Base-by-base conservation (phyloP, 345 rosid genomes). In the Camelina neglecta region DNA sequence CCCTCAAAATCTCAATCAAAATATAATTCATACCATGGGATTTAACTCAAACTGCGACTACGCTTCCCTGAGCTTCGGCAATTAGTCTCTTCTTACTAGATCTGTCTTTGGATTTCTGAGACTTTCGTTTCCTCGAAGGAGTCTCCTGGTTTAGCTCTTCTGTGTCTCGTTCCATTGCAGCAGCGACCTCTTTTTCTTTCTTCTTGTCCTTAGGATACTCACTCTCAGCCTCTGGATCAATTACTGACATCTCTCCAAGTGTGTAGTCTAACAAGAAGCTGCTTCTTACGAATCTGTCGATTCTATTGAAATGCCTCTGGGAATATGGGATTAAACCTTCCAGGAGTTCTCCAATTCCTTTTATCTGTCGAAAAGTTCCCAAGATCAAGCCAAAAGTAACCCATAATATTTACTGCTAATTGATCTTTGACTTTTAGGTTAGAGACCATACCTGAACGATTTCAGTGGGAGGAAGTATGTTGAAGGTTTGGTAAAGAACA, bases 311-410 rank as follows among this genome's bases (percentile, higher is more conserved):
- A 82, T 95, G 97, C 81, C 97, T 88, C 78, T 88, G 93, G 7
- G 96, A 84, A 86, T 92, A 95, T 36, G 97, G 97, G 54, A 89
- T 87, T 11, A 90, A 85, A 59, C 93, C 97, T 83, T 95, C 99
- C 29, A 92, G 88, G 49, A 92, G 82, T 76, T 95, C 96, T 11
- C 84, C 81, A n/a, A 95, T 81, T 60, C 99, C 97, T 81, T 76
- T 90, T 18, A 89, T 83, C 97, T 92, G 87, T 59, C 51, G 47
- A 48, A 15, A 18, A 33, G 45, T 35, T n/a, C 8, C 36, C 3
- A 13, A 65, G 55, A 73, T 72, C 12, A 65, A 79, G 44, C 74
- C 47, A 68, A 67, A 24, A 35, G 53, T 65, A 65, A 65, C 35
- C 47, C 18, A 60, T 36, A 72, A 15, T 59, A 24, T 16, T 6